Base-by-base conservation (phyloP, 257 asterid species). In the Nicotiana obtusifolia region DNA sequence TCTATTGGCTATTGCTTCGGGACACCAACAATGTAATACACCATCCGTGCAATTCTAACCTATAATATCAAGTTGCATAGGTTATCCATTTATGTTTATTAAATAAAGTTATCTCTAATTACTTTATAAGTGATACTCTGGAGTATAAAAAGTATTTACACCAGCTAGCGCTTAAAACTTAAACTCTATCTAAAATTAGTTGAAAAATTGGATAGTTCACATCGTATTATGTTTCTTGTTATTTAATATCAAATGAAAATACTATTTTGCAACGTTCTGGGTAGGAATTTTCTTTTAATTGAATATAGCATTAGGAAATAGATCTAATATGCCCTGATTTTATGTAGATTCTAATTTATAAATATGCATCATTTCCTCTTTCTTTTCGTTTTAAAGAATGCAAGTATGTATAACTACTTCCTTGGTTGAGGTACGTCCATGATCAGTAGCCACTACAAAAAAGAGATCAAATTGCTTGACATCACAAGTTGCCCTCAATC, bases 401-500 rank as follows among this genome's bases (percentile, higher is more conserved):
- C 17, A 13, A 11, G 56, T 14, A 52, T 15, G 49, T 9, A 41
- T 52, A 15, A 52, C 57, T 52, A 52, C 16, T 52, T 52, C 57
- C 37, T 37, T 62, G 35, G 78, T 5, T 68, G 10, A 52, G 16
- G 57, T 52, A 52, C 49, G 79, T 73, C 41, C 7, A 52, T 41
- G 49, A 41, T 41, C 67, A 26, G 22, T 79, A 41, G 68, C 79
- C 79, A 80, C 53, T 16, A 41, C 19, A 64, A 82, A 59, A 16
- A 10, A 52, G n/a, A n/a, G 60, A 56, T 24, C 68, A 61, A 19
- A 31, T 84, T 82, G 81, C 60, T 61, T 35, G 37, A 52, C 11
- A 37, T 87, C 89, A 84, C 89, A 87, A 81, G 90, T 54, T 57
- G 35, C 37, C 20, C 49, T 68, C 64, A 61, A 77, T 83, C 56